These are phyloP conservation scores for Paramarasmius palmivorus DNA, from an alignment of 1,284 basidiomycete species.

Conservation along the genomic window DNA sequence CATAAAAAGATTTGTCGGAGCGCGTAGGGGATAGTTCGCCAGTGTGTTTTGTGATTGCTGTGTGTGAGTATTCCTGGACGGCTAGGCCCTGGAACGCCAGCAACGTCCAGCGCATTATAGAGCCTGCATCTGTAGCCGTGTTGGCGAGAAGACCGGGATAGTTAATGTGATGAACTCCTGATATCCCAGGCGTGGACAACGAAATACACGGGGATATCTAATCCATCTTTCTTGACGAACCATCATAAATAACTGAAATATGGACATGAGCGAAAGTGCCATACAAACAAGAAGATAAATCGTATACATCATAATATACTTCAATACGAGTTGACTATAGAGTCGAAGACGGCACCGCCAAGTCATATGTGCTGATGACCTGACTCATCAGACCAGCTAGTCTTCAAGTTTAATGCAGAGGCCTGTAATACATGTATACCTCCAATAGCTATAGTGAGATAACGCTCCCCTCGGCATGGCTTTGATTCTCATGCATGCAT, in stretches of 20 bases:
- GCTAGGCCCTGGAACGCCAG: neutral
- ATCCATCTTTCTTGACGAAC: neutral
- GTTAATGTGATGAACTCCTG: conserved; percentile 9
- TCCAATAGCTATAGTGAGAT: conserved; percentile 17
- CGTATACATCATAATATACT: conserved; percentile 8
- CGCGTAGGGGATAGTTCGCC: neutral
- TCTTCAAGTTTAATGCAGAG: conserved; percentile 15
- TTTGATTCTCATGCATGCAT: conserved; percentile 33
- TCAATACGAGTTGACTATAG: conserved; percentile 21
- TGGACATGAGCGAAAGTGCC: conserved; percentile 3
- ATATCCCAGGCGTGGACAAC: neutral
- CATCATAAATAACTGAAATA: conserved; percentile 3
- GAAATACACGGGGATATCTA: conserved; percentile 7
- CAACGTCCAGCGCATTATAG: neutral
- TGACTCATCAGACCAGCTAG: conserved; percentile 16
- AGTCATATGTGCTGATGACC: conserved; percentile 22
- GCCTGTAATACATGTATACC: conserved; percentile 19
- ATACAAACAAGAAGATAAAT: neutral
- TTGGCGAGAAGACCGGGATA: no score
- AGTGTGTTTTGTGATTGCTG: neutral
- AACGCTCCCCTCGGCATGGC: conserved; percentile 19
- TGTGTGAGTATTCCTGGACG: neutral
- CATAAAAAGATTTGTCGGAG: neutral
- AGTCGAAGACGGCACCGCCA: conserved; percentile 18
- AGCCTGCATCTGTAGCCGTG: neutral